A percentile compares a stretch with the other conserved stretches of the same genome.
Evolutionary conservation across 257 asterid genomes (phyloP).

Genomic region (Penstemon newberryi): DNA sequence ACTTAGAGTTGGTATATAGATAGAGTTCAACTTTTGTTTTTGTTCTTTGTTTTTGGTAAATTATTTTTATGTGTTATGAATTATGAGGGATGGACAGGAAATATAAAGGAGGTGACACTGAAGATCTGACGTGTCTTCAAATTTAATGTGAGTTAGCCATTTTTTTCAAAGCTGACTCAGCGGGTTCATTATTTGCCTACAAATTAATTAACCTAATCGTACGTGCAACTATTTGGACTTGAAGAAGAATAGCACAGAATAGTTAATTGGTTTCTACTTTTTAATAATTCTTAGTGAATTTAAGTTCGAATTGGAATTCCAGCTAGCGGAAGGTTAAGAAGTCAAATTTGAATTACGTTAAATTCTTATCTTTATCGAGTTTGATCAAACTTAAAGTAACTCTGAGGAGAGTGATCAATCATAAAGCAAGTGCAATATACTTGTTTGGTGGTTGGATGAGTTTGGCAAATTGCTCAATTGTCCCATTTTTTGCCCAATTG

Average conservation of each 20-base stretch:
- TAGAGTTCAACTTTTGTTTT: background rate
- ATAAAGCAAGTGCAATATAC: too few species aligned
- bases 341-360: background rate
- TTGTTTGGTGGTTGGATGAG: too few species aligned
- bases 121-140: slow-evolving; percentile 33
- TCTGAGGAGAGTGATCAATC: too few species aligned
- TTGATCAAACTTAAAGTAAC: too few species aligned
- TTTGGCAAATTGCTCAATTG: too few species aligned
- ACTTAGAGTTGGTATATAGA: background rate
- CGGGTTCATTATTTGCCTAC: slow-evolving; percentile 29
- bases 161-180: slow-evolving; percentile 40
- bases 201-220: background rate
- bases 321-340: too few species aligned
- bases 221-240: slow-evolving; percentile 18
- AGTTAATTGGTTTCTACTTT: too few species aligned
- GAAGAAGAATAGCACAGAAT: background rate
- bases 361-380: too few species aligned
- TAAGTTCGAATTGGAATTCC: too few species aligned
- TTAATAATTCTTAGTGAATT: too few species aligned
- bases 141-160: slow-evolving; percentile 31
- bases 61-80: background rate
- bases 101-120: slow-evolving; percentile 17
- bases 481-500: too few species aligned
- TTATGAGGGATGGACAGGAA: background rate
- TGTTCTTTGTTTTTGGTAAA: background rate